Conservation (phyloP, 768 basidiomycete species). For the Gloeostereum incarnatum region DNA sequence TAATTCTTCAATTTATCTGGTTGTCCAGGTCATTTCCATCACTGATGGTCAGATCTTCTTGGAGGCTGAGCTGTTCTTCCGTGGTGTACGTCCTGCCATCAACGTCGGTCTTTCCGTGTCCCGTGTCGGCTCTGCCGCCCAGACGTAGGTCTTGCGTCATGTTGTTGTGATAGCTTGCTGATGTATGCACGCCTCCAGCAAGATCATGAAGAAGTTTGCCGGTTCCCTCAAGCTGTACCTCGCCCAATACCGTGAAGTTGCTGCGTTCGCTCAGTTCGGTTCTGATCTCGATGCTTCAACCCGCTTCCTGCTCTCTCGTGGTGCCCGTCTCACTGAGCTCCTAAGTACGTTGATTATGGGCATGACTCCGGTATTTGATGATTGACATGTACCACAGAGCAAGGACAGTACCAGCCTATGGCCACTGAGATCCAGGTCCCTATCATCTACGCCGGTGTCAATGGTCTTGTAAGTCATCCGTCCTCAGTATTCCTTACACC, state of each 20-base stretch:
- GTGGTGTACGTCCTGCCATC: constrained; percentile 98
- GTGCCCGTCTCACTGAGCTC: constrained; percentile 96
- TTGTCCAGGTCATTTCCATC: constrained; percentile 89
- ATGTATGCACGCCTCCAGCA: constrained; percentile 30
- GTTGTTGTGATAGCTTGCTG: background rate
- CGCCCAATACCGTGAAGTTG: constrained; percentile 99
- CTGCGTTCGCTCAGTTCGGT: constrained; percentile 99
- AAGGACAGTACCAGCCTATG: constrained; percentile 96
- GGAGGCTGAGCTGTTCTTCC: constrained; percentile 99
- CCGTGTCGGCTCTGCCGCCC: constrained; percentile 99
- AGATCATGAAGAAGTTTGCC: constrained; percentile 99
- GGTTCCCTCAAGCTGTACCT: constrained; percentile 99
- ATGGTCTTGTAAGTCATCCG: constrained; percentile 73
- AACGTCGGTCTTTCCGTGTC: constrained; percentile 99
- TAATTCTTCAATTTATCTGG: constrained; percentile 1
- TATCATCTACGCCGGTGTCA: constrained; percentile 98
- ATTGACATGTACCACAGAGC: constrained; percentile 46
- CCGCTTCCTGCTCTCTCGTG: constrained; percentile 95
- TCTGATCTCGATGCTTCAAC: constrained; percentile 99
- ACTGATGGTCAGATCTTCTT: constrained; percentile 99
- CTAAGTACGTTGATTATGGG: constrained; percentile 46
- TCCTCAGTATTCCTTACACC: background rate
- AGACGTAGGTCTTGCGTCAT: constrained; percentile 63
- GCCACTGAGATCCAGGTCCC: constrained; percentile 96
- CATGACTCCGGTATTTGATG: background rate